These are phyloP conservation scores for Trichomonas tenax DNA, from an alignment of 208 protist species.

Conservation along the genomic window DNA sequence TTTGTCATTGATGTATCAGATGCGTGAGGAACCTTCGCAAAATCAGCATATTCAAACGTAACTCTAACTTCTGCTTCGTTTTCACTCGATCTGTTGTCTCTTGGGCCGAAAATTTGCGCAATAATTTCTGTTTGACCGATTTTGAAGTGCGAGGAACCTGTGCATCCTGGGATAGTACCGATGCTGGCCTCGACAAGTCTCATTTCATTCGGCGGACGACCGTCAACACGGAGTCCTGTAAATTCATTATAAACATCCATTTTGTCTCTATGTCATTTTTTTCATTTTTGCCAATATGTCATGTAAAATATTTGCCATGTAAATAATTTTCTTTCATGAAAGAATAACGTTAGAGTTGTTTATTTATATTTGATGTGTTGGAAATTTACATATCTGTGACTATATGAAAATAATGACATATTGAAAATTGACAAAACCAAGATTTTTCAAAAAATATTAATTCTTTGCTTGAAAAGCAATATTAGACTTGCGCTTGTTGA, in stretches of 20 bases:
- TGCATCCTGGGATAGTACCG: slow-evolving; percentile 46
- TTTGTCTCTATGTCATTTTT: background rate
- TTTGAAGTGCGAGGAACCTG: slow-evolving; percentile 52
- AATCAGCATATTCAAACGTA: background rate
- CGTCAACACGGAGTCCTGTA: slow-evolving; percentile 58
- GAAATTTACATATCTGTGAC: no score
- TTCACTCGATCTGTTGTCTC: background rate
- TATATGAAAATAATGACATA: no score
- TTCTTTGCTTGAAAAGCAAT: no score
- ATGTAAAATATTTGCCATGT: no score
- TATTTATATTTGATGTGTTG: no score
- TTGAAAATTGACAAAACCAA: no score
- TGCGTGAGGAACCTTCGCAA: background rate
- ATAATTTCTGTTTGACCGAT: slow-evolving; percentile 48
- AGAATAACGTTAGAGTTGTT: no score
- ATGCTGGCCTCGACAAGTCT: slow-evolving; percentile 48
- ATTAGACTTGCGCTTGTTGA: no score
- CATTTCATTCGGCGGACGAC: slow-evolving; percentile 55
- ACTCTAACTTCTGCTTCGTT: background rate
- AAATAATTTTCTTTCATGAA: no score
- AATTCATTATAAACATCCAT: slow-evolving; percentile 24
- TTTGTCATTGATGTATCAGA: background rate
- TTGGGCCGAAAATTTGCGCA: slow-evolving; percentile 60
- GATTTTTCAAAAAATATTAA: no score
- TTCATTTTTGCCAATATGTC: no score